These are phyloP conservation scores for Paraurostyla sp. DNA, from an alignment of 73 alveolate genomes.

Conservation along the genomic window DNA sequence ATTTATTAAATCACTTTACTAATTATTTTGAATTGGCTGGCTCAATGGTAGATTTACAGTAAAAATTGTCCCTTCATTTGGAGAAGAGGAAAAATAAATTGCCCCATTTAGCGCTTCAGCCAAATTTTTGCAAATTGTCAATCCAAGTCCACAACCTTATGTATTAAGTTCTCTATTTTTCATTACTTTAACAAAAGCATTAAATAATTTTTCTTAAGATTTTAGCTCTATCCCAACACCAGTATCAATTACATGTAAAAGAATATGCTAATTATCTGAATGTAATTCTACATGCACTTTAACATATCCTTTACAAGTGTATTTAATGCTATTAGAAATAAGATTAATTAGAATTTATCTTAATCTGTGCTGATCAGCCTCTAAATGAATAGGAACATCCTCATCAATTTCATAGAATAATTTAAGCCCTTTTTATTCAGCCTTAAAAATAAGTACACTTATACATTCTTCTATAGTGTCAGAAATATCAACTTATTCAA, in stretches of 20 bases:
- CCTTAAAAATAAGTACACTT: conserved; percentile 5
- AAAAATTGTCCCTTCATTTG: not conserved
- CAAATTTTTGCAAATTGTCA: too few species aligned
- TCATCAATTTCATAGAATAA: not conserved
- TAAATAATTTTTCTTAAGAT: not conserved
- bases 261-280: not conserved
- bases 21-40: not conserved
- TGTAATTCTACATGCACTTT: not conserved
- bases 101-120: too few species aligned
- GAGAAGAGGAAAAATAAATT: too few species aligned
- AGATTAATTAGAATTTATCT: conserved; percentile 49
- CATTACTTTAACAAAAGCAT: conserved; percentile 9
- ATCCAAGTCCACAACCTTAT: conserved; percentile 48
- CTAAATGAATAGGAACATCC: not conserved
- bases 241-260: conserved; percentile 28
- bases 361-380: conserved; percentile 22
- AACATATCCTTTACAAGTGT: conserved; percentile 42
- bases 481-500: not conserved
- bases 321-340: conserved; percentile 55
- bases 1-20: not conserved
- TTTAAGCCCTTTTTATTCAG: not conserved
- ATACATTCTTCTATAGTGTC: not conserved
- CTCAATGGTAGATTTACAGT: not conserved
- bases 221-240: conserved; percentile 56
- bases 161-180: not conserved